Conservation (phyloP, 257 asterid genomes). For the Ajuga chamaepitys region DNA sequence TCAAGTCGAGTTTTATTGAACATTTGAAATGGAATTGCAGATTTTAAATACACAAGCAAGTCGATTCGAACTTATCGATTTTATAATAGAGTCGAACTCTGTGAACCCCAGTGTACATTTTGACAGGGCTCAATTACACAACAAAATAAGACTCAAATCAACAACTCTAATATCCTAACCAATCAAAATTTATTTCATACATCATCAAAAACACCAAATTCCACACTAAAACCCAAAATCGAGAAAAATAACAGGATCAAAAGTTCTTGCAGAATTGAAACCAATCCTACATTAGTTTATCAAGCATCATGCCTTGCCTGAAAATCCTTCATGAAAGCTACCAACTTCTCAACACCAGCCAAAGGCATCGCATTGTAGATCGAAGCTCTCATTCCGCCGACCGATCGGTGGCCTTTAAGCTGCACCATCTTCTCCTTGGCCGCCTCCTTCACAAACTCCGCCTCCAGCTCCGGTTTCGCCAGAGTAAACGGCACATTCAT, state of each 20-base stretch:
- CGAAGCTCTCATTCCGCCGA: conserved; percentile 98
- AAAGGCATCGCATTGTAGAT: conserved; percentile 95
- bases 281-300: background rate
- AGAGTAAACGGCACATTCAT: conserved; percentile 91
- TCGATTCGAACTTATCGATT: too few relatives aligned
- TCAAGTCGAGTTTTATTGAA: too few relatives aligned
- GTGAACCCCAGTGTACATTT: too few relatives aligned
- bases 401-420: conserved; percentile 92
- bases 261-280: background rate
- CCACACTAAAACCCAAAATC: too few relatives aligned
- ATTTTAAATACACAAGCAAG: too few relatives aligned
- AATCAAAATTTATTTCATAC: background rate
- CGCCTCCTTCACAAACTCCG: conserved; percentile 86
- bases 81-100: too few relatives aligned
- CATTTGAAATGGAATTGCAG: too few relatives aligned
- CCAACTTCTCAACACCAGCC: conserved; percentile 86
- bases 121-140: too few relatives aligned
- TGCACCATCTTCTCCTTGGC: conserved; percentile 93
- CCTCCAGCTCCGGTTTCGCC: conserved; percentile 77
- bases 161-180: background rate
- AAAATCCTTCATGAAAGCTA: conserved; percentile 91
- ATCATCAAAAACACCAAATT: background rate
- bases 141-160: too few relatives aligned
- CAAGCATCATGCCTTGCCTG: conserved; percentile 71
- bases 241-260: background rate